Evolutionary conservation across 345 rosid species (phyloP).

Genomic region (Acer saccharum): DNA sequence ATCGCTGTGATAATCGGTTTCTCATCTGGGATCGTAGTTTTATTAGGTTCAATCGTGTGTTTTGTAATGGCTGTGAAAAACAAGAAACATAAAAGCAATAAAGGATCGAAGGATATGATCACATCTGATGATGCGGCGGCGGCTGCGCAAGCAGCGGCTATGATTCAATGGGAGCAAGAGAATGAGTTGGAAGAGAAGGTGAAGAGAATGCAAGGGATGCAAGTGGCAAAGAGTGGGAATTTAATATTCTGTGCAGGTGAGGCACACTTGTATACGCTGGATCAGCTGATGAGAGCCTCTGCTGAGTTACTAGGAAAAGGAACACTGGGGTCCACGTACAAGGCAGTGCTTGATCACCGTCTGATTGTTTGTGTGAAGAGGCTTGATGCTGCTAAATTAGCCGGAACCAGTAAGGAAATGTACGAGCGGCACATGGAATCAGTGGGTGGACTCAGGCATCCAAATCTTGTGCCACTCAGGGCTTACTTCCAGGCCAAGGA

Average conservation of each 20-base stretch:
- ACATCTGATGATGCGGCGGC: conserved; percentile 41
- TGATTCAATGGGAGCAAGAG: conserved; percentile 71
- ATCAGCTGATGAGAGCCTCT: conserved; percentile 91
- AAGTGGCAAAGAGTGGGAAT: conserved; percentile 77
- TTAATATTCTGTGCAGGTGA: conserved; percentile 87
- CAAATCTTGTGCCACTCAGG: conserved; percentile 86
- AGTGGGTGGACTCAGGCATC: conserved; percentile 90
- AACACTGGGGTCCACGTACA: conserved; percentile 77
- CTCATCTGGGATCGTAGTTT: conserved; percentile 45
- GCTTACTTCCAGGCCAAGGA: conserved; percentile 84
- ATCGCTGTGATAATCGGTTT: conserved; percentile 54
- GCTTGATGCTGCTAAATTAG: conserved; percentile 70
- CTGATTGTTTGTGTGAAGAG: conserved; percentile 77
- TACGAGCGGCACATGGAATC: conserved; percentile 94
- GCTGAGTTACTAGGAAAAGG: conserved; percentile 96
- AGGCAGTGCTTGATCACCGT: conserved; percentile 79
- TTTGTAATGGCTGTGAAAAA: conserved; percentile 52
- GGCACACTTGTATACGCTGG: conserved; percentile 74
- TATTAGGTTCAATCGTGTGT: conserved; percentile 56
- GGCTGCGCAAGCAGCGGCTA: conserved; percentile 55
- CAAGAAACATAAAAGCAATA: conserved; percentile 44
- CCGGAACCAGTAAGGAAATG: conserved; percentile 49
- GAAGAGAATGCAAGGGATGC: conserved; percentile 62
- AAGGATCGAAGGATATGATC: conserved; percentile 27
- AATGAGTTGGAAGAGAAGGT: conserved; percentile 80